Percentiles rank a stretch among this genome's conserved stretches.
Conservation (phyloP, 2,329 filamentous ascomycete genomes). For the Phaeosphaeriaceae sp. region DNA sequence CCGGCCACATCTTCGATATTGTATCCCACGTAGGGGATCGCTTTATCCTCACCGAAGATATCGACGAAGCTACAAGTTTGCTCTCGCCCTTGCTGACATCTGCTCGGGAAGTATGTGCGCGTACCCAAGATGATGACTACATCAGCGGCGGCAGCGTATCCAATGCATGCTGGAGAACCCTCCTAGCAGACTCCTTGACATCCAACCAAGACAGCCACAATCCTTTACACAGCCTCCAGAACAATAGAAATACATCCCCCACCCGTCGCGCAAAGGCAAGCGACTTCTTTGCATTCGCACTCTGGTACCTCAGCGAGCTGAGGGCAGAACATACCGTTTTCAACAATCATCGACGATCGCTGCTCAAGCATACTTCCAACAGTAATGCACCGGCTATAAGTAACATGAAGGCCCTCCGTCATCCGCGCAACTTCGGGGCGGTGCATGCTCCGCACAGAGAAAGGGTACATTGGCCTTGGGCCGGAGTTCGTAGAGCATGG, state of each 20-base stretch:
- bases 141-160: background rate
- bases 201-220: background rate
- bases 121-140: background rate
- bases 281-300: background rate
- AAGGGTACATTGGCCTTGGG: slow-evolving; percentile 5
- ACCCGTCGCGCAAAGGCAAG: background rate
- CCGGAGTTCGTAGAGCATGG: slow-evolving; percentile 1
- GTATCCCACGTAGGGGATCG: background rate
- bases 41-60: background rate
- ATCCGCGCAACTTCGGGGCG: slow-evolving; percentile 6
- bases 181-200: background rate
- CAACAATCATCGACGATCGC: no score
- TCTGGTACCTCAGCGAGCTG: background rate
- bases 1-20: background rate
- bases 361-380: no score
- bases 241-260: background rate
- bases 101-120: no score
- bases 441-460: slow-evolving; percentile 5
- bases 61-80: no score
- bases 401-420: slow-evolving; percentile 1
- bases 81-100: no score
- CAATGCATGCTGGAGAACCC: background rate
- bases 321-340: no score
- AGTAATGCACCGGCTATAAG: background rate
- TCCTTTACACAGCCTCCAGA: background rate